phyloP scores from a whole-genome alignment of 805 yeast species.

The Lipomyces mesembrius region DNA sequence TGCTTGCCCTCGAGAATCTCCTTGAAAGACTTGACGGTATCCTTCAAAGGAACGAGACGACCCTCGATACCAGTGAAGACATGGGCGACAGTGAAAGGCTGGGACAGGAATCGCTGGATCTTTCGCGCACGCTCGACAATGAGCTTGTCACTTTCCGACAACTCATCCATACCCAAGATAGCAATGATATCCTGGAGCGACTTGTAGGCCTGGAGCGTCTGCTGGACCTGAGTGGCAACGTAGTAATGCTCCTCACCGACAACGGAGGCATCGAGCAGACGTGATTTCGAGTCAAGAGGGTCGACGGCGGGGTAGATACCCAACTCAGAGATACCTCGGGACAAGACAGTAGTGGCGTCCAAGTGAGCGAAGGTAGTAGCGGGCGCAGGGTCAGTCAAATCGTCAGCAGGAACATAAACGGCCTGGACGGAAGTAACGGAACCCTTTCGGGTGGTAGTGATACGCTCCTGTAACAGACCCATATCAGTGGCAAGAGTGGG shows the following conservation, averaged over 20 bases:
- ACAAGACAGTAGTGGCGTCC: slow-evolving; percentile 99
- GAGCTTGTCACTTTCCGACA: slow-evolving; percentile 97
- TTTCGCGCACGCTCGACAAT: slow-evolving; percentile 99
- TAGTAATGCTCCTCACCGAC: slow-evolving; percentile 99
- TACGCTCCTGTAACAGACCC: slow-evolving; percentile 99
- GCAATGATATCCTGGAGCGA: slow-evolving; percentile 99
- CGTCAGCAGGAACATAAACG: slow-evolving; percentile 99
- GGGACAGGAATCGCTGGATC: slow-evolving; percentile 99
- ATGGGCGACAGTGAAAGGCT: slow-evolving; percentile 99
- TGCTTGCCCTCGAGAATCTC: slow-evolving; percentile 98
- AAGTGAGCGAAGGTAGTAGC: slow-evolving; percentile 99
- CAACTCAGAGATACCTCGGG: slow-evolving; percentile 99
- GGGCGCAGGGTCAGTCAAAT: slow-evolving; percentile 99
- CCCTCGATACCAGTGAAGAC: slow-evolving; percentile 99
- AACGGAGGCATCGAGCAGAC: slow-evolving; percentile 95
- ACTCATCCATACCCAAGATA: slow-evolving; percentile 99
- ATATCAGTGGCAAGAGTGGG: slow-evolving; percentile 99
- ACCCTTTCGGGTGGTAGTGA: slow-evolving; percentile 99
- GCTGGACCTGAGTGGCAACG: slow-evolving; percentile 93
- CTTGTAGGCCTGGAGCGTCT: slow-evolving; percentile 99
- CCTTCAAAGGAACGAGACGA: slow-evolving; percentile 94
- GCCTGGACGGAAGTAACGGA: slow-evolving; percentile 99
- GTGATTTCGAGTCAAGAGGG: slow-evolving; percentile 98
- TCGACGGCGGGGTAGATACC: slow-evolving; percentile 99
- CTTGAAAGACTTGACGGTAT: slow-evolving; percentile 92